Conservation (phyloP, 495 filamentous ascomycete species). For the Neurospora intermedia region DNA sequence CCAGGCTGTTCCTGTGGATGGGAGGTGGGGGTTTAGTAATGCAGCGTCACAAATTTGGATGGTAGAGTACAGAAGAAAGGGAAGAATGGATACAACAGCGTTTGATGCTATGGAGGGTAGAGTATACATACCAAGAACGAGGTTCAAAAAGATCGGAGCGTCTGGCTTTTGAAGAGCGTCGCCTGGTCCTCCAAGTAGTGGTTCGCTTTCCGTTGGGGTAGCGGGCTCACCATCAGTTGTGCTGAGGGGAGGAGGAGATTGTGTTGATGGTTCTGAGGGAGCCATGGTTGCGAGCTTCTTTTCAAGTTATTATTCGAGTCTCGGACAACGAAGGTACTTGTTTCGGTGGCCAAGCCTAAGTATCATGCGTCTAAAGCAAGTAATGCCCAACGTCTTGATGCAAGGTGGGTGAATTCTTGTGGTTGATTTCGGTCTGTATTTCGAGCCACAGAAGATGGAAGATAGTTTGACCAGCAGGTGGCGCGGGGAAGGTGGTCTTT, state of each 20-base stretch:
- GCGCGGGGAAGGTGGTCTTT: not conserved
- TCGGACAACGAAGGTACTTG: not conserved
- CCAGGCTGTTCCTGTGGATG: conserved; percentile 31
- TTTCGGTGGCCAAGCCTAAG: not conserved
- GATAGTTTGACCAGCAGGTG: not conserved
- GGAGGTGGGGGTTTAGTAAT: conserved; percentile 25
- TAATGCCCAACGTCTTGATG: not conserved
- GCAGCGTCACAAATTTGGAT: conserved; percentile 1
- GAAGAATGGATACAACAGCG: not conserved
- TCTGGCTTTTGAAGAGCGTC: conserved; percentile 59
- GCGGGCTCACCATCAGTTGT: not conserved
- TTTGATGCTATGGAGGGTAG: not conserved
- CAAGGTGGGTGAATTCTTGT: not conserved
- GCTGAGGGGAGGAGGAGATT: not conserved
- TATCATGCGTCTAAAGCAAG: not conserved
- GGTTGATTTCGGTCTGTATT: not conserved
- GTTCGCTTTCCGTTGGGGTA: conserved; percentile 50
- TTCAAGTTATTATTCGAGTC: not conserved
- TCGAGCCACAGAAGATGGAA: not conserved
- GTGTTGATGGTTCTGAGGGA: conserved; percentile 1
- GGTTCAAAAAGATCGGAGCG: conserved; percentile 54
- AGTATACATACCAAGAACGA: conserved; percentile 55
- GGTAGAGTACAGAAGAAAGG: not conserved
- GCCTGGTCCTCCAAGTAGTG: conserved; percentile 63
- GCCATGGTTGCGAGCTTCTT: conserved; percentile 3